A percentile compares a stretch with the other conserved stretches of the same genome.
phyloP scores from a whole-genome alignment of 164 flowering plant species.

The Vitis labrusca region DNA sequence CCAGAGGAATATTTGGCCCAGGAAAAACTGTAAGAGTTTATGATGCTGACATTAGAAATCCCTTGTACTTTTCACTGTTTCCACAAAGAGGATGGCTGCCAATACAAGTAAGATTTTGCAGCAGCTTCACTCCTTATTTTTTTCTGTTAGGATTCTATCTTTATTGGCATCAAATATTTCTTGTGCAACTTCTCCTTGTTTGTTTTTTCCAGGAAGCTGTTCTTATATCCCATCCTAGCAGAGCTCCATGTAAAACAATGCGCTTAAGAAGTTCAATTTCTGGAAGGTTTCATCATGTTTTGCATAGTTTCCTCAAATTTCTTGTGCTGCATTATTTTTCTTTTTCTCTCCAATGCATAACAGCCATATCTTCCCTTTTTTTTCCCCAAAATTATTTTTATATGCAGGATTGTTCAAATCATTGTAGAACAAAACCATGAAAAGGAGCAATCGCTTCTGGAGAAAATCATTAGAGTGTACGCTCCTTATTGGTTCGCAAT shows the following conservation, averaged over 20 bases:
- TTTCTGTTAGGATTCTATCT: not conserved
- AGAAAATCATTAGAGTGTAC: slow-evolving; percentile 68
- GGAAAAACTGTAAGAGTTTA: slow-evolving; percentile 66
- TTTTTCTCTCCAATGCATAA: not conserved
- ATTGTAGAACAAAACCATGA: slow-evolving; percentile 74
- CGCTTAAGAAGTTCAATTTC: slow-evolving; percentile 75
- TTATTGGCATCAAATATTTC: not conserved
- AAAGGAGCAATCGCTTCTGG: slow-evolving; percentile 35
- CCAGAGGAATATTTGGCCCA: slow-evolving; percentile 66
- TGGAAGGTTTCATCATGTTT: slow-evolving; percentile 59
- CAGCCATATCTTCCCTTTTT: not conserved
- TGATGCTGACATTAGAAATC: slow-evolving; percentile 67
- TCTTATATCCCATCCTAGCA: slow-evolving; percentile 74
- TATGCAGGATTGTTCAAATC: slow-evolving; percentile 78
- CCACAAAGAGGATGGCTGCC: slow-evolving; percentile 95
- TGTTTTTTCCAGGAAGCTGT: slow-evolving; percentile 71
- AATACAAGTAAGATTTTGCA: slow-evolving; percentile 53
- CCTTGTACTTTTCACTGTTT: slow-evolving; percentile 75
- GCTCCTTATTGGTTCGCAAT: slow-evolving; percentile 84
- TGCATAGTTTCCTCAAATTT: not conserved
- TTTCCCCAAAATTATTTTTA: not conserved
- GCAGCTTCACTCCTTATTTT: not conserved
- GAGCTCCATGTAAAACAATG: slow-evolving; percentile 58
- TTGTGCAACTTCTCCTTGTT: not conserved
- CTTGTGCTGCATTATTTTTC: not conserved